Conservation (phyloP, 2,329 filamentous ascomycete genomes). For the Trichoderma endophyticum region DNA sequence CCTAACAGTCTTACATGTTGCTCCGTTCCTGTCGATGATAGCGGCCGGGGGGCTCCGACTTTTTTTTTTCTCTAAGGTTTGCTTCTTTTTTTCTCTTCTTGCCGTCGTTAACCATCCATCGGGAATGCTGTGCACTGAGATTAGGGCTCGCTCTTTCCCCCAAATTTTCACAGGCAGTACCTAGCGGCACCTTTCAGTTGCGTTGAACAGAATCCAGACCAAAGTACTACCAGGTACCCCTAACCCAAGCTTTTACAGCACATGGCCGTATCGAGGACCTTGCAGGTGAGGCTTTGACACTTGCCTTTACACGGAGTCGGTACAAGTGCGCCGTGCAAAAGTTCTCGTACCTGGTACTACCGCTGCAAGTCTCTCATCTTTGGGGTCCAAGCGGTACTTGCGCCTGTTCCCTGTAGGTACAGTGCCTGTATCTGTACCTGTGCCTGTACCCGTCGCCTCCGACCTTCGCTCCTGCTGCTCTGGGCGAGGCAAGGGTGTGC, state of each 20-base stretch:
- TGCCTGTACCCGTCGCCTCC: not conserved
- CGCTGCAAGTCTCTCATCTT: not conserved
- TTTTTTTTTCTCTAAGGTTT: not conserved
- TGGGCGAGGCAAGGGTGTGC: not conserved
- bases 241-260: not conserved
- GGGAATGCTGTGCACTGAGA: not conserved
- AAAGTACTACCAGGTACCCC: not conserved
- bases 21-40: not conserved
- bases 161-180: not conserved
- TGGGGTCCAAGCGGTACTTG: not conserved
- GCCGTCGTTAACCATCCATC: constrained; percentile 1
- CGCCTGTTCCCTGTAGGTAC: not conserved
- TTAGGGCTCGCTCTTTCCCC: not conserved
- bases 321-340: not conserved
- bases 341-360: not conserved
- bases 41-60: not conserved
- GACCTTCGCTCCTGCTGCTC: constrained; percentile 13
- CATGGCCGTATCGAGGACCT: not conserved
- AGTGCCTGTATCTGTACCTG: not conserved
- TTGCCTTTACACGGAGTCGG: not conserved
- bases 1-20: not conserved
- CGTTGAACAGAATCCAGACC: not conserved
- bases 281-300: not conserved
- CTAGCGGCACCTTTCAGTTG: not conserved
- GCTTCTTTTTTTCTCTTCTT: not conserved